A percentile compares a stretch with the other conserved stretches of the same genome.
Evolutionary conservation across 1,284 basidiomycete species (phyloP).

Genomic region (Xerocomus nothofagi): DNA sequence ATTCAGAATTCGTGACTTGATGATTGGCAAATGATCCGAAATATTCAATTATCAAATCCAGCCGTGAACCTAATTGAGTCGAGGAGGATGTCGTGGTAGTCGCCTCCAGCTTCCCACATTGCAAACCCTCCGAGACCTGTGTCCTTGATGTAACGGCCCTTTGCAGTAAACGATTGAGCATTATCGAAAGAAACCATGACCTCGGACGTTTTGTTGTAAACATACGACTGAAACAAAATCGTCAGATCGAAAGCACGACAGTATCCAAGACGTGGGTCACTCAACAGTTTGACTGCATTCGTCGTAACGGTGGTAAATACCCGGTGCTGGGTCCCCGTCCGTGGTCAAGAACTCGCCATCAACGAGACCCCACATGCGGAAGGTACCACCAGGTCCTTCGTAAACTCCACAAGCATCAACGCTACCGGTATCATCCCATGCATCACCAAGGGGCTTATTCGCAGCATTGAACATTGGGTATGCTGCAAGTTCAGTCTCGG

Average conservation of each 20-base stretch:
- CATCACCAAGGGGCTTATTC: slow-evolving; percentile 43
- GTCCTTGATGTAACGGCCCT: slow-evolving; percentile 52
- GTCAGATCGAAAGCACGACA: background rate
- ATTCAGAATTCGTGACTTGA: too few relatives aligned
- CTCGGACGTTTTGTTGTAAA: slow-evolving; percentile 42
- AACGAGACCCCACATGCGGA: slow-evolving; percentile 44
- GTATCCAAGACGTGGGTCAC: slow-evolving; percentile 21
- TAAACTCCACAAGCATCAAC: slow-evolving; percentile 42
- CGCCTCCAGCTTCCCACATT: slow-evolving; percentile 60
- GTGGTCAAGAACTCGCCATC: slow-evolving; percentile 39
- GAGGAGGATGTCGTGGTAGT: slow-evolving; percentile 50
- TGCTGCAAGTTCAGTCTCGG: slow-evolving; percentile 29
- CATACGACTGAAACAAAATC: slow-evolving; percentile 40
- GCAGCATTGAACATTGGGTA: slow-evolving; percentile 42
- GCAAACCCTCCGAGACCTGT: slow-evolving; percentile 51
- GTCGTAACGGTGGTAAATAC: slow-evolving; percentile 45
- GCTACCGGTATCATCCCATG: slow-evolving; percentile 38
- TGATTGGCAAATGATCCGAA: too few relatives aligned
- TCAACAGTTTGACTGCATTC: slow-evolving; percentile 48
- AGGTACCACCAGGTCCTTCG: slow-evolving; percentile 39
- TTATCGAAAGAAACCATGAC: slow-evolving; percentile 42
- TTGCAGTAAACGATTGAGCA: slow-evolving; percentile 50
- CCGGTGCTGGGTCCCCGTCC: slow-evolving; percentile 38
- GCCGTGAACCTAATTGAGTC: slow-evolving; percentile 45
- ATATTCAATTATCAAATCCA: slow-evolving; percentile 39